phyloP scores from a whole-genome alignment of 345 rosid species.

The Lepidium didymum region DNA sequence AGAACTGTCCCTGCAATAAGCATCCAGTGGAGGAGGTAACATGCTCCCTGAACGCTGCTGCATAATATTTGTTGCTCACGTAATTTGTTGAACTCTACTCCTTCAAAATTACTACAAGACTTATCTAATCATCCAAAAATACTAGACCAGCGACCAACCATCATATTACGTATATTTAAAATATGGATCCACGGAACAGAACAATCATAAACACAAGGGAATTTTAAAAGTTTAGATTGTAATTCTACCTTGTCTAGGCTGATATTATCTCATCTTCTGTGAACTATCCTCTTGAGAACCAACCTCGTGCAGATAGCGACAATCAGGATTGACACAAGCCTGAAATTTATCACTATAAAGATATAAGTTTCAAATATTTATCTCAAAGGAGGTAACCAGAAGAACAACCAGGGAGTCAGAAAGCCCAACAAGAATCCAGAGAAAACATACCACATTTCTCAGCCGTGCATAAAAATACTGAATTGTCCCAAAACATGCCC shows the following conservation, averaged over 20 bases:
- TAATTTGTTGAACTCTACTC: constrained; percentile 79
- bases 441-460: constrained; percentile 58
- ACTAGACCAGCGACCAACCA: not conserved
- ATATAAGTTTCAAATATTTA: not conserved
- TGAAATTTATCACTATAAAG: constrained; percentile 20
- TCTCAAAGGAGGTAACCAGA: not conserved
- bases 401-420: not conserved
- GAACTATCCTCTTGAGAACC: constrained; percentile 90
- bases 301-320: constrained; percentile 88
- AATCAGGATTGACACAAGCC: constrained; percentile 93
- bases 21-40: constrained; percentile 80
- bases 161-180: too few relatives aligned
- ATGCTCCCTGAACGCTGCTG: constrained; percentile 52
- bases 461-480: constrained; percentile 98
- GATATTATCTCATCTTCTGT: constrained; percentile 90
- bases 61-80: constrained; percentile 48
- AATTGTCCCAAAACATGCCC: constrained; percentile 96
- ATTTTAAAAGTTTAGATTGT: too few relatives aligned
- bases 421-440: not conserved
- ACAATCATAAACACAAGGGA: not conserved
- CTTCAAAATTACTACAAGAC: constrained; percentile 28
- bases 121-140: constrained; percentile 14
- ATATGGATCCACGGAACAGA: too few relatives aligned
- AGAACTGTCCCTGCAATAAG: constrained; percentile 39
- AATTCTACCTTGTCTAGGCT: constrained; percentile 53